Evolutionary conservation across 257 asterid species (phyloP), one percentile per base, ranked within the genome.

Genomic region (Scutellaria minor): DNA sequence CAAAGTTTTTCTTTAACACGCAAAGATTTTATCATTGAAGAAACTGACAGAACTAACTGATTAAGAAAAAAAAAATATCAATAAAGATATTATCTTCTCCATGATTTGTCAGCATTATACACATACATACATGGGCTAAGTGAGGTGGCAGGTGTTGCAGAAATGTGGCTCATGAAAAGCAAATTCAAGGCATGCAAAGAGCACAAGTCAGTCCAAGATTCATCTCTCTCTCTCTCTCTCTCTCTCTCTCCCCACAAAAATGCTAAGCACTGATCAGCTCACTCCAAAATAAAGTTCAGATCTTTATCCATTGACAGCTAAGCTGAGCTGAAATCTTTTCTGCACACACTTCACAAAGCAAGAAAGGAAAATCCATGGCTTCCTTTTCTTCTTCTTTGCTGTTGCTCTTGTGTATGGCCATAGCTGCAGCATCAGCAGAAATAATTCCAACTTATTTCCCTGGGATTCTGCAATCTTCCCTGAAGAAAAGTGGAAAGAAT

Each of bases 381-480:
- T 60, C 77, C 42, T 64, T 70, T 67, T 66, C 85, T 50, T 80
- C 76, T 72, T 60, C 70, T 15, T 35, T 79, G 20, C 42, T 81
- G 18, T 24, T 84, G 35, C 64, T 85, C 68, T 71, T 70, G 66
- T 70, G 70, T 47, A 46, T 63, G 39, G 55, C 71, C 53, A 22
- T 65, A 46, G 63, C 79, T 68, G 66, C 79, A 72, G 74, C 80
- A 73, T 73, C 89, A 62, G 59, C 76, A 20, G 37, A 86, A 54
- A 44, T 75, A 41, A 2, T 40, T 41, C 76, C 84, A 68, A 15
- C 72, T 70, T 85, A 70, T 72, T 79, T 85, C 27, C 95, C 95
- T 20, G 85, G 90, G 47, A 57, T 66, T 37, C 74, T 76, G 53
- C 85, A 81, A 56, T 68, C 91, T 63, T 84, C 90, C 5, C 37